A percentile compares a stretch with the other conserved stretches of the same genome.
Conservation (phyloP, 139 green algal genomes). For the Micromonas commoda region DNA sequence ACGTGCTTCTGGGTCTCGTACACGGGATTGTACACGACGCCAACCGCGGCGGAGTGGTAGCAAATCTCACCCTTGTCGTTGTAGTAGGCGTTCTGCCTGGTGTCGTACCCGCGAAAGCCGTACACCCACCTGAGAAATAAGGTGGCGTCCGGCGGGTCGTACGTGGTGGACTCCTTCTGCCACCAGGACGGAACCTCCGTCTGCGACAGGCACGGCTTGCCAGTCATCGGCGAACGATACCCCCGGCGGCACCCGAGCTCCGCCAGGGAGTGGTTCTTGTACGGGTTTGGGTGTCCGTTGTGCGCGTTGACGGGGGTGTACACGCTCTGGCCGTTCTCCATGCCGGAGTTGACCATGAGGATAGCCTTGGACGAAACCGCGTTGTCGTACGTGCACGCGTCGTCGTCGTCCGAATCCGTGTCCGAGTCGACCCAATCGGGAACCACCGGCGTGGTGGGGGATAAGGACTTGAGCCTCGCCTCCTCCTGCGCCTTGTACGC, state of each 20-base stretch:
- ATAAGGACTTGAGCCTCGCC: not conserved
- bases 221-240: not conserved
- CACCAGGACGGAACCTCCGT: not conserved
- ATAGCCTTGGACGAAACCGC: slow-evolving; percentile 5
- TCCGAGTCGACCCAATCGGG: not conserved
- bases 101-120: slow-evolving; percentile 22
- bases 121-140: not conserved
- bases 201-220: not conserved
- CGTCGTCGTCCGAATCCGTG: not conserved
- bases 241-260: slow-evolving; percentile 6
- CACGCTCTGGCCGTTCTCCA: slow-evolving; percentile 11
- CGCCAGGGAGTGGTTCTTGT: slow-evolving; percentile 8
- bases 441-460: no score
- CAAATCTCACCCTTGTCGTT: not conserved
- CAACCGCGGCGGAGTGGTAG: slow-evolving; percentile 9
- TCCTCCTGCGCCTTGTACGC: not conserved
- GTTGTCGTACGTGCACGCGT: slow-evolving; percentile 1
- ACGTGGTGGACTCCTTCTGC: not conserved
- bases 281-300: not conserved
- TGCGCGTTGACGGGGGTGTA: not conserved
- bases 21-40: slow-evolving; percentile 23
- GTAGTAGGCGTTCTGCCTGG: slow-evolving; percentile 20
- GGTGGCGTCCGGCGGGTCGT: not conserved
- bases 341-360: not conserved
- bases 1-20: slow-evolving; percentile 23